Conservation (phyloP, 768 basidiomycete genomes). For the Sporobolomyces pararoseus region DNA sequence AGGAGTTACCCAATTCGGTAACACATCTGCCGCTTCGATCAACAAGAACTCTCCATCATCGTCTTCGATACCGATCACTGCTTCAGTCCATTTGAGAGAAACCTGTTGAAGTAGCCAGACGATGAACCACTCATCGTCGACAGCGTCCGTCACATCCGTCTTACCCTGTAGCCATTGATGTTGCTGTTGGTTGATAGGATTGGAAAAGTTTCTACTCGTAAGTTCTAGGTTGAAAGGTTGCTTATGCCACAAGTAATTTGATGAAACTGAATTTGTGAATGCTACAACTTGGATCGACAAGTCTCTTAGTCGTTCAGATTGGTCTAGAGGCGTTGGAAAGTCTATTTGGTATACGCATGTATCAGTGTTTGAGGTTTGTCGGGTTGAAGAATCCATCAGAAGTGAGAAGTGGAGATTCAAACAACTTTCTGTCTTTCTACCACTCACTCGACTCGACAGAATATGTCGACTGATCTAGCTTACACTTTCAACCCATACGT, state of each 20-base stretch:
- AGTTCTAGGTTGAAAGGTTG: slow-evolving; percentile 4
- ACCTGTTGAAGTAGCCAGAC: slow-evolving; percentile 84
- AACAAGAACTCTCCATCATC: slow-evolving; percentile 84
- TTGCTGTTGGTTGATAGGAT: not conserved
- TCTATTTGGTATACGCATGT: slow-evolving; percentile 11
- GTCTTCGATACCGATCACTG: slow-evolving; percentile 64
- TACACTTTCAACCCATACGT: slow-evolving; percentile 10
- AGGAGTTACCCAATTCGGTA: slow-evolving; percentile 88
- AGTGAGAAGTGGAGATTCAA: not conserved
- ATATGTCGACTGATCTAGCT: not conserved
- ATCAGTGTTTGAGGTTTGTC: slow-evolving; percentile 18
- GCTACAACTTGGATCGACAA: not conserved
- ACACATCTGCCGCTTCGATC: slow-evolving; percentile 86
- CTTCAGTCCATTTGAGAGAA: slow-evolving; percentile 71
- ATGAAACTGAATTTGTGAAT: not conserved
- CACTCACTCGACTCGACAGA: not conserved
- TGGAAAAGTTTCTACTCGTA: slow-evolving; percentile 3
- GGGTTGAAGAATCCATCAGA: not conserved
- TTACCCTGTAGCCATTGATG: slow-evolving; percentile 60
- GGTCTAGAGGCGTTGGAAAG: not conserved
- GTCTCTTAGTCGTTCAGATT: not conserved
- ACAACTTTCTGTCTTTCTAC: too few relatives aligned
- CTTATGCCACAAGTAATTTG: slow-evolving; percentile 31
- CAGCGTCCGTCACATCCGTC: slow-evolving; percentile 88
- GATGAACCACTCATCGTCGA: slow-evolving; percentile 97